These are phyloP conservation scores for Camellia granthamiana DNA, from an alignment of 148 eudicot species.

Conservation along the genomic window DNA sequence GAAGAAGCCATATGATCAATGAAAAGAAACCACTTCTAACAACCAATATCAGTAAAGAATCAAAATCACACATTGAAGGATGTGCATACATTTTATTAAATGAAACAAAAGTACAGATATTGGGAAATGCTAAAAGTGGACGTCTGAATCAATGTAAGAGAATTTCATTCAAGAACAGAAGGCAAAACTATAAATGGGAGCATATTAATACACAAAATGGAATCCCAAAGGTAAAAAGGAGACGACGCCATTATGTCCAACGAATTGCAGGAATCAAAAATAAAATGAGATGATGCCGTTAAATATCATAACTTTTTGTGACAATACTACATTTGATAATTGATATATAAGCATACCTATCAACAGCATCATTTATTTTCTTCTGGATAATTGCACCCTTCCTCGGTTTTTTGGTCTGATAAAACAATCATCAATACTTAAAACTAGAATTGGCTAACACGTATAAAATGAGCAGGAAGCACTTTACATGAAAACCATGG, in stretches of 20 bases:
- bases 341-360: slow-evolving; percentile 9
- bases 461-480: not conserved
- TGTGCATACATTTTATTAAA: not conserved
- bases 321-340: too few species aligned
- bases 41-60: not conserved
- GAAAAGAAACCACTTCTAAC: not conserved
- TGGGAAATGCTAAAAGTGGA: not conserved
- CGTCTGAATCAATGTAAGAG: not conserved
- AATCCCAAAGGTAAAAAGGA: not conserved
- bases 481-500: not conserved
- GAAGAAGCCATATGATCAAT: not conserved
- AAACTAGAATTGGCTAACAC: not conserved
- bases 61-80: not conserved
- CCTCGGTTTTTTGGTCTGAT: slow-evolving; percentile 22
- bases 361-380: slow-evolving; percentile 36
- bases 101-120: too few species aligned
- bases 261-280: not conserved
- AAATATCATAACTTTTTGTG: not conserved
- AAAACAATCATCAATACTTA: not conserved
- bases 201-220: not conserved
- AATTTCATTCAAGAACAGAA: not conserved
- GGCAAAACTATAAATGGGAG: not conserved
- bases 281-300: not conserved
- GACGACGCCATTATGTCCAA: not conserved
- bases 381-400: slow-evolving; percentile 45